Evolutionary conservation across 306 rosid genomes (phyloP).

Genomic region (Echinosophora koreensis): DNA sequence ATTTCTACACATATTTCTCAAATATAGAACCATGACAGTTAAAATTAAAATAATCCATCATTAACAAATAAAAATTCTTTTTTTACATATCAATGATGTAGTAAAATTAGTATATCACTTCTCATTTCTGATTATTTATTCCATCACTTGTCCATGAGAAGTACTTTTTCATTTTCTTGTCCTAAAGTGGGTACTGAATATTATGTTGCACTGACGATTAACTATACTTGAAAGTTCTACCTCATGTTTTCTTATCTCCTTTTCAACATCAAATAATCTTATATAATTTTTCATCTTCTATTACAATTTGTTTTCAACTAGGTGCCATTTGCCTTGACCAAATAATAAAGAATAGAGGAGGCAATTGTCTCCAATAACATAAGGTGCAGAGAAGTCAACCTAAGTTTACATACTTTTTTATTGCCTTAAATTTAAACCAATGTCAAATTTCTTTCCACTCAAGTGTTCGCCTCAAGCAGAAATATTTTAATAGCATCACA

Average conservation of each 20-base stretch:
- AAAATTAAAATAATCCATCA: background rate
- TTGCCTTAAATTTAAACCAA: background rate
- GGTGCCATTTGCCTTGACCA: background rate
- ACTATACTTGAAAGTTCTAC: background rate
- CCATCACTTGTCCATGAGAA: background rate
- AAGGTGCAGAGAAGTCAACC: constrained; percentile 9
- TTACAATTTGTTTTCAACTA: background rate
- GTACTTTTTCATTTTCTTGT: background rate
- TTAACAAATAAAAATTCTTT: background rate
- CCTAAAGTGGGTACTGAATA: background rate
- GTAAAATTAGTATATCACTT: background rate
- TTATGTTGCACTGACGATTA: background rate
- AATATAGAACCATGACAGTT: background rate
- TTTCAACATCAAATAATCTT: background rate
- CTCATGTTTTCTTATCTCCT: constrained; percentile 1
- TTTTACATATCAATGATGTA: background rate
- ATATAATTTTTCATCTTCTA: constrained; percentile 8
- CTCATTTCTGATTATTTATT: constrained; percentile 19
- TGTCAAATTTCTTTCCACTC: constrained; percentile 16
- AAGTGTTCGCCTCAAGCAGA: background rate
- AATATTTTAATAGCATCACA: background rate
- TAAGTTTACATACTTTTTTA: background rate
- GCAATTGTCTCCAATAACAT: background rate
- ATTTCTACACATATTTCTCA: background rate
- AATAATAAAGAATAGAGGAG: background rate